Conservation (phyloP, 139 green algal species). For the Mesotaenium endlicherianum region DNA sequence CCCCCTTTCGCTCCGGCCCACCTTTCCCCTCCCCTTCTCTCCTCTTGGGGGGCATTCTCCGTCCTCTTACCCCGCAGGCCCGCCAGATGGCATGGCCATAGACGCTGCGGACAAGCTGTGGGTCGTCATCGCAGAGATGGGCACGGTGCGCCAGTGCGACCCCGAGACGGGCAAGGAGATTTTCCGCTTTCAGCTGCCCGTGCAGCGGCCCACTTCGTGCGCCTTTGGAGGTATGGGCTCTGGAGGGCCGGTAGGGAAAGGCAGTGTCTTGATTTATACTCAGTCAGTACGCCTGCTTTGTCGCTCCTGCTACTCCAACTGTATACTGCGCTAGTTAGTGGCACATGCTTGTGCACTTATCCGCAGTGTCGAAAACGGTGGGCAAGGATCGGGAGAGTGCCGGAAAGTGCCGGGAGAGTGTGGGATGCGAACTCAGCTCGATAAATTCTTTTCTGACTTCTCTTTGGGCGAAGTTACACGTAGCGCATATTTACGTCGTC, state of each 20-base stretch:
- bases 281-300: no score
- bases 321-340: no score
- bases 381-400: background rate
- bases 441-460: background rate
- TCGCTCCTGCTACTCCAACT: no score
- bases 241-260: no score
- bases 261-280: no score
- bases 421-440: background rate
- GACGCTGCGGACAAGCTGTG: conserved; percentile 63
- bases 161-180: conserved; percentile 57
- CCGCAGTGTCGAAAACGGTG: background rate
- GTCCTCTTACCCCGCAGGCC: no score
- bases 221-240: conserved; percentile 49
- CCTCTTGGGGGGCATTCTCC: no score
- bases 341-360: no score
- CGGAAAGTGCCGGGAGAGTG: background rate
- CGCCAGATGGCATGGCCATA: conserved; percentile 68
- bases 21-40: no score
- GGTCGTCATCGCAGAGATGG: conserved; percentile 64
- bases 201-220: conserved; percentile 29
- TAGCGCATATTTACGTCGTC: no score
- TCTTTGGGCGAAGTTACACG: background rate
- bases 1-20: background rate
- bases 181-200: conserved; percentile 25
- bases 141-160: conserved; percentile 59